Evolutionary conservation across 192 early-diverging fungal species (phyloP), one percentile per base, ranked within the genome.

Genomic region (Linnemannia exigua): DNA sequence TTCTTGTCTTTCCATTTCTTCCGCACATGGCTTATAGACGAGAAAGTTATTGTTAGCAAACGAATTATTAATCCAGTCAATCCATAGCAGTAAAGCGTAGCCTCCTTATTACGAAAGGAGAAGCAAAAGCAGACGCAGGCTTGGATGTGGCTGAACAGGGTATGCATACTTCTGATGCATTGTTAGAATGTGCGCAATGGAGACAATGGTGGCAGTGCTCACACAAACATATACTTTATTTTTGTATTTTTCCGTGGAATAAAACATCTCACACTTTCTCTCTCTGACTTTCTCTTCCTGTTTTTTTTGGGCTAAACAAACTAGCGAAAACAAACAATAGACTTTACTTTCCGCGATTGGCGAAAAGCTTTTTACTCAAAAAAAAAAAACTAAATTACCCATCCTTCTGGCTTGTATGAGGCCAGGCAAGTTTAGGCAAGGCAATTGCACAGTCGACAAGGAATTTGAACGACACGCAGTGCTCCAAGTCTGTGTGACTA

Each of bases 211-310:
- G 58, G 28, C 58, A 63, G 58, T 31, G 58, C 58, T 63, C 58
- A 63, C n/a, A 54, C 19, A 51, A 16, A 54, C 11, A 25, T 54
- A 25, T 54, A 1, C 12, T 25, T 61, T 61, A 61, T 61, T 61
- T 58, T 61, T 61, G 54, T n/a, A n/a, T 61, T 31, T 63, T 63
- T 63, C 58, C 28, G 58, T 31, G 58, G n/a, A n/a, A n/a, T n/a
- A n/a, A n/a, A 54, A 54, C 25, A 54, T 6, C 58, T 11, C 48
- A 2, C 12, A 0, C 12, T 12, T 9, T 54, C 6, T 25, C 25
- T 63, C 25, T 28, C 9, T 31, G 11, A 7, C 25, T 0, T 31
- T 28, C 12, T 63, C 28, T 31, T 51, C 17, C 16, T 47, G 15
- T 1, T 47, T 14, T 11, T 54, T 54, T 54, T 31, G 41, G 9